A percentile compares a stretch with the other conserved stretches of the same genome.
These are phyloP conservation scores for Skeletonema grethae DNA, from an alignment of 108 stramenopile species.

Conservation along the genomic window DNA sequence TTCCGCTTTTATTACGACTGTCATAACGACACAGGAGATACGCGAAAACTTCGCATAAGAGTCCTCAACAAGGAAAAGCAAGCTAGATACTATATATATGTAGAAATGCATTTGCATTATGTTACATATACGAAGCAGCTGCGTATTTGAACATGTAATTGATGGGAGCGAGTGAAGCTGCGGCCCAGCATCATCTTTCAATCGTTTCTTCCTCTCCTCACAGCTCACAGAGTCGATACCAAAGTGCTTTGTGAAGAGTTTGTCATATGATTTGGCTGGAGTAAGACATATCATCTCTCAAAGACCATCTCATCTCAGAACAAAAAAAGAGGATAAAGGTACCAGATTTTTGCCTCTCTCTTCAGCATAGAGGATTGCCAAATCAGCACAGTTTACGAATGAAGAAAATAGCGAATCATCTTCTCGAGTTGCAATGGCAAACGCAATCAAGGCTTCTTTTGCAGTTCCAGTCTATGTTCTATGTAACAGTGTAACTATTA, in stretches of 20 bases:
- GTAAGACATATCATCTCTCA: constrained; percentile 24
- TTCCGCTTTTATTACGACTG: too few relatives aligned
- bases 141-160: too few relatives aligned
- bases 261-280: constrained; percentile 21
- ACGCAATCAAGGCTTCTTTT: constrained; percentile 39
- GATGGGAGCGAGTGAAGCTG: constrained; percentile 18
- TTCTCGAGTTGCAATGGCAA: constrained; percentile 47
- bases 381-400: constrained; percentile 55
- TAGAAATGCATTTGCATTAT: too few relatives aligned
- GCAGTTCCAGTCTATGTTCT: neutral
- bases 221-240: neutral
- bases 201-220: constrained; percentile 28
- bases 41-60: too few relatives aligned
- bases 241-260: constrained; percentile 23
- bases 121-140: too few relatives aligned
- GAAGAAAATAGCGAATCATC: constrained; percentile 53
- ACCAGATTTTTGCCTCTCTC: constrained; percentile 44
- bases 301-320: constrained; percentile 16
- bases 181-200: constrained; percentile 18
- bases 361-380: constrained; percentile 50
- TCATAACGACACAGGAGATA: too few relatives aligned
- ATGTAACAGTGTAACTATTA: too few relatives aligned
- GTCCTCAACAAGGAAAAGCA: too few relatives aligned
- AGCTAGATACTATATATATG: too few relatives aligned
- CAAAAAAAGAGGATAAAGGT: constrained; percentile 49